Evolutionary conservation across 2,329 filamentous ascomycete genomes (phyloP), one percentile per base, ranked within the genome.

Genomic region (Grosmannia serpens): DNA sequence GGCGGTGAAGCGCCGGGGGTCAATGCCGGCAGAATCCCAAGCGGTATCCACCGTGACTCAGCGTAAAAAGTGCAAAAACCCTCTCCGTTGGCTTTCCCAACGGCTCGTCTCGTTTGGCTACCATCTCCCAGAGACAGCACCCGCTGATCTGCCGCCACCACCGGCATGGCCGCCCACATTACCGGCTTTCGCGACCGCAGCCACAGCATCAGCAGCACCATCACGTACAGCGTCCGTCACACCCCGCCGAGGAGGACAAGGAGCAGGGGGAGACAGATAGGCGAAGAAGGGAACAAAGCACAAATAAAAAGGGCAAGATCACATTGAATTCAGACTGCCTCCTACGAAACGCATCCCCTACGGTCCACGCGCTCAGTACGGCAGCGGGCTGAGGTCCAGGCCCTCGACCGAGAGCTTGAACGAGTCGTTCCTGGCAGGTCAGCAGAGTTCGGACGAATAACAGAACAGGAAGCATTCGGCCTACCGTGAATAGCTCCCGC

Each of bases 141-240:
- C 29, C 29, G 29, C 29, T 31, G 10, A 5, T 31, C 15, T 9
- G 38, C 38, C 13, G 15, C 38, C 13, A 17, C 82, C 20, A 76
- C 77, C 62, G 81, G 81, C 65, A 97, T 97, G 91, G 87, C 87
- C 66, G 79, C 87, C 11, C 74, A 83, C 65, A 91, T 97, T 65
- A 87, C 85, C 65, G 81, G 86, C 52, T 91, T 87, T 75, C 81
- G 86, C 58, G 89, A 95, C 66, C 79, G 78, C 60, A 73, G 89
- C 60, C 91, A 97, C 76, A 92, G 87, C 74, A 96, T 95, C 64
- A 94, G 94, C 60, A 92, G 94, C 61, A 95, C 90, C 17, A 91
- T 97, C 24, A 96, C 91, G 52, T 97, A 92, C 67, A 88, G 97
- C 46, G 91, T 97, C 69, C 83, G 88, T 63, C 92, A 95, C 68